Percentiles rank a stretch among this genome's conserved stretches.
These are phyloP conservation scores for Dryas integrifolia DNA, from an alignment of 331 rosid species.

Conservation along the genomic window DNA sequence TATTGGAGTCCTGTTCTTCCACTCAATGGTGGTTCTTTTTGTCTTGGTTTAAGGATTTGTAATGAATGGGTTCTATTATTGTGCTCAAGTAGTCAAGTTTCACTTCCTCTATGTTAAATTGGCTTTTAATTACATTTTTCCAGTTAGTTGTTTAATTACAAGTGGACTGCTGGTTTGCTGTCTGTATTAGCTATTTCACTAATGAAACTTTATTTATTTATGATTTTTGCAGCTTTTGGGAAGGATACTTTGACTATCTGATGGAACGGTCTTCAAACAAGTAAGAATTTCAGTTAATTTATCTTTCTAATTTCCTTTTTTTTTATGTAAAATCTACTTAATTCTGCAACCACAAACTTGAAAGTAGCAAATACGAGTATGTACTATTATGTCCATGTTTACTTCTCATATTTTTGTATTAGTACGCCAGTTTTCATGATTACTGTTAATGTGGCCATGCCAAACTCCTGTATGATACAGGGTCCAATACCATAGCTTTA, in stretches of 20 bases:
- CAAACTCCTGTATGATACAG: not conserved
- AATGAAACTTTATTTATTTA: conserved; percentile 19
- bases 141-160: not conserved
- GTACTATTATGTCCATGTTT: too few species aligned
- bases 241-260: conserved; percentile 90
- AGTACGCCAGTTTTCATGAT: too few species aligned
- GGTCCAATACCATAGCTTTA: not conserved
- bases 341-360: not conserved
- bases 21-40: not conserved
- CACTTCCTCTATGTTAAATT: not conserved
- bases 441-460: too few species aligned
- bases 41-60: not conserved
- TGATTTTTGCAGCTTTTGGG: conserved; percentile 80
- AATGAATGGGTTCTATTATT: too few species aligned
- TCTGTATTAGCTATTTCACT: not conserved
- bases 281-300: conserved; percentile 41
- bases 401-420: too few species aligned
- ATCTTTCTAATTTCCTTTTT: not conserved
- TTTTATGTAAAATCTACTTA: not conserved
- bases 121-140: not conserved
- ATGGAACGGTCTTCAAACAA: conserved; percentile 86
- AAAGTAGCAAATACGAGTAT: too few species aligned
- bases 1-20: not conserved
- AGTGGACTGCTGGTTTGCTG: not conserved
- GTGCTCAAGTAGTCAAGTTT: not conserved